Evolutionary conservation across 768 basidiomycete genomes (phyloP), one percentile per base, ranked within the genome.

Genomic region (Daedalea quercina): DNA sequence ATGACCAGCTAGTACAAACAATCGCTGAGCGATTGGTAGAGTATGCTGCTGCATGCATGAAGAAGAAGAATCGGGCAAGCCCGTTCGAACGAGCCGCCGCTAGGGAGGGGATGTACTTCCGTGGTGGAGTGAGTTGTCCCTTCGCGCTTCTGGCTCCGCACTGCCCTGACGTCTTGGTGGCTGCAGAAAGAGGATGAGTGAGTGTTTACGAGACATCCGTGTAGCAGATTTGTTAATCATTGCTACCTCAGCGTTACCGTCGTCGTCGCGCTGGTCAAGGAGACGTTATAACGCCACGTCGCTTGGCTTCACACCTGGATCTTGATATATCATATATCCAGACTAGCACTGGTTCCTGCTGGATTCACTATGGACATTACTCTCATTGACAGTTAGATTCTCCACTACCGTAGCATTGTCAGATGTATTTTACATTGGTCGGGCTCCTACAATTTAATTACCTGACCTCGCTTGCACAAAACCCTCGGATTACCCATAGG

Each of bases 161-260:
- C 53, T 13, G 19, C 26, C 48, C 43, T 52, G 17, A 60, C 51
- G 41, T 33, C 1, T 54, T 31, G 28, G 3, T n/a, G n/a, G 40
- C 26, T 48, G 45, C 62, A 90, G 88, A 90, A 91, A 81, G 65
- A 82, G 44, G 88, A 91, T 58, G 89, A 90, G 88, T 90, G 59
- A 67, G 86, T 70, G 9, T n/a, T n/a, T n/a, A n/a, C n/a, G n/a
- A n/a, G n/a, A n/a, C n/a, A n/a, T n/a, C n/a, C n/a, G n/a, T n/a
- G n/a, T n/a, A n/a, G n/a, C n/a, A n/a, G 23, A 26, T 9, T 13
- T 11, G 44, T 22, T 31, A 64, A 37, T 65, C 31, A 52, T 23
- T 13, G 28, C 37, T 22, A 19, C 53, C 44, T 4, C 52, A 89
- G 87, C 60, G 85, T 88, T 12, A 88, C 87, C 0, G 81, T 87